Conservation (phyloP, 176 grass and related monocot species). For the Hyparrhenia diplandra region DNA sequence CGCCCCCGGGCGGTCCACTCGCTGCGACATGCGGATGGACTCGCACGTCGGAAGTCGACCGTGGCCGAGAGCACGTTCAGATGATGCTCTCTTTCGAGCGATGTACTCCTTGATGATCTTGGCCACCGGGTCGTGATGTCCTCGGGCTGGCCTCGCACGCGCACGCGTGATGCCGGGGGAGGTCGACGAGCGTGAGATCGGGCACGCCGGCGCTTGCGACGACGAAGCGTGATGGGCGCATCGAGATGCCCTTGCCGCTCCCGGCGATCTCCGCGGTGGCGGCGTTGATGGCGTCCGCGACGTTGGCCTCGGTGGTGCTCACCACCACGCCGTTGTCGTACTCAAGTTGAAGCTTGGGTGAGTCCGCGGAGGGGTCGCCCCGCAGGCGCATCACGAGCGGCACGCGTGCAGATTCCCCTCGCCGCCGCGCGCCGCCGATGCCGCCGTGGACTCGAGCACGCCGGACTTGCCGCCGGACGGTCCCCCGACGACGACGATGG, state of each 20-base stretch:
- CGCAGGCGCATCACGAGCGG: conserved; percentile 50
- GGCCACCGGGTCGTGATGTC: conserved; percentile 58
- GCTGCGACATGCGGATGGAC: conserved; percentile 69
- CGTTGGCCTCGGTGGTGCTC: conserved; percentile 39
- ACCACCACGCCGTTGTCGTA: conserved; percentile 31
- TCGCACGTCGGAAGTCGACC: conserved; percentile 69
- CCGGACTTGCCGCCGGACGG: not conserved
- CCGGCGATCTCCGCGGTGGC: conserved; percentile 51
- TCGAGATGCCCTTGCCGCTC: conserved; percentile 50
- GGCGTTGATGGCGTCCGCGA: conserved; percentile 32
- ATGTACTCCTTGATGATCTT: conserved; percentile 55
- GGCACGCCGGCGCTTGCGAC: not conserved
- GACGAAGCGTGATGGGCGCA: conserved; percentile 54
- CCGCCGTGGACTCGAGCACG: not conserved
- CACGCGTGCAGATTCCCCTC: not conserved
- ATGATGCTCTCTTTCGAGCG: conserved; percentile 60
- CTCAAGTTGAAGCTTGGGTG: conserved; percentile 27
- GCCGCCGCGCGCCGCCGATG: not conserved
- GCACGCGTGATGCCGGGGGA: conserved; percentile 65
- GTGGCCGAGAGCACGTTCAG: conserved; percentile 56
- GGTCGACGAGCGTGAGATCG: conserved; percentile 6
- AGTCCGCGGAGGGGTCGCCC: conserved; percentile 25
- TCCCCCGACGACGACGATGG: not conserved
- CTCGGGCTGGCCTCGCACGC: conserved; percentile 34
- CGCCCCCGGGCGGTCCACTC: conserved; percentile 51